Evolutionary conservation across 1,284 basidiomycete species (phyloP), one percentile per base, ranked within the genome.

Genomic region (Crucibulum cyathiforme): DNA sequence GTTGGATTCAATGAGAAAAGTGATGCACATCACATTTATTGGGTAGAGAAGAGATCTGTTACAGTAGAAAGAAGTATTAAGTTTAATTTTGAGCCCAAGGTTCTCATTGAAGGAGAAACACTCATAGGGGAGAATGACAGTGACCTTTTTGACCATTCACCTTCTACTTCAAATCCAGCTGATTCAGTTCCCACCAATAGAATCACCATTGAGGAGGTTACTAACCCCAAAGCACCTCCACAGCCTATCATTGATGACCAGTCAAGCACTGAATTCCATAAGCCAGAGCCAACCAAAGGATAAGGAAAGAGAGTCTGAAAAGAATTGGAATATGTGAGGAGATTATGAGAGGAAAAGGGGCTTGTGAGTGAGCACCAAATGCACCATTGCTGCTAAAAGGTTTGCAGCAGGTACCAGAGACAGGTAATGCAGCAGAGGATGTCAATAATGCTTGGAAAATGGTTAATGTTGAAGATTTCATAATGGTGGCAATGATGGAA

Each of bases 11-110:
- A 64, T 54, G 55, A 64, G 12, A 39, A 39, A 3, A 61, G 54
- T n/a, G 58, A 59, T 7, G 62, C 62, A 6, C n/a, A 41, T 15
- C 24, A 60, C 19, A 52, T 67, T 4, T 67, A 64, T 54, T 67
- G 64, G 62, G 55, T 56, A 2, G 64, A 62, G 24, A 56, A 41
- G 9, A 15, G 47, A 8, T 57, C 36, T 19, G 60, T 67, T 9
- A 54, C 12, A 12, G 41, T 45, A 8, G 41, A 45, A 45, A 45
- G 8, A 10, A 45, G 19, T 45, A 10, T 45, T 8, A 45, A 45
- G 19, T 45, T 45, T 45, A 45, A 45, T 19, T 45, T 45, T 15
- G 10, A 45, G 10, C 15, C 15, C 7, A 19, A 45, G 10, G 10
- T 45, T 10, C 8, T 45, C 10, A 45, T 19, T 13, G 10, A 45